These are phyloP conservation scores for Sarcomyxa edulis DNA, from an alignment of 768 basidiomycete genomes.

Conservation along the genomic window DNA sequence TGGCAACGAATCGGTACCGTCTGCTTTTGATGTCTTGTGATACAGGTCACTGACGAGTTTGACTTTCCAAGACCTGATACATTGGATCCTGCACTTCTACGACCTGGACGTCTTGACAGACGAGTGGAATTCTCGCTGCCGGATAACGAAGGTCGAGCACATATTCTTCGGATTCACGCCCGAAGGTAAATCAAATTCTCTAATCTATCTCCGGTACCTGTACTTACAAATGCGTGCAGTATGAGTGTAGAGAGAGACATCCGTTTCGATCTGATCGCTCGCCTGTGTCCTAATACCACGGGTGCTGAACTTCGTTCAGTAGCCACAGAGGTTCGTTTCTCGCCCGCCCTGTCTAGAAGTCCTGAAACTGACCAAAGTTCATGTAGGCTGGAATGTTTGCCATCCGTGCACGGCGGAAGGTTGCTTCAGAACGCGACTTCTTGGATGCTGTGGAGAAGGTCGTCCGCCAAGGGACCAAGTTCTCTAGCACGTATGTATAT, in stretches of 20 bases:
- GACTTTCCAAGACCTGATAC: conserved; percentile 82
- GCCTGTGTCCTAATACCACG: conserved; percentile 95
- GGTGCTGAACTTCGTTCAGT: conserved; percentile 98
- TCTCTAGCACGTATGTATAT: conserved; percentile 84
- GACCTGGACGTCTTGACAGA: conserved; percentile 94
- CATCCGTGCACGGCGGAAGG: conserved; percentile 92
- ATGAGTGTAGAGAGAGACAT: conserved; percentile 98
- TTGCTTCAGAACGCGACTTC: conserved; percentile 96
- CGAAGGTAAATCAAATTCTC: conserved; percentile 56
- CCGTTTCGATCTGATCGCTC: conserved; percentile 94
- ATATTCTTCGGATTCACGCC: conserved; percentile 95
- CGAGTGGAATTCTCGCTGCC: conserved; percentile 96
- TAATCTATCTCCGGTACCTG: no score
- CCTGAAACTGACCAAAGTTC: no score
- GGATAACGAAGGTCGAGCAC: conserved; percentile 92
- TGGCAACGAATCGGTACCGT: conserved; percentile 93
- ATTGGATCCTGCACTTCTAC: conserved; percentile 91
- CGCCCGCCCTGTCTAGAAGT: not conserved
- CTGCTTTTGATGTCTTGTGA: not conserved
- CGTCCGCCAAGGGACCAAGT: conserved; percentile 95
- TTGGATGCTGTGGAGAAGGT: conserved; percentile 98
- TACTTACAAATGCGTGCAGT: no score
- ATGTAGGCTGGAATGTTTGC: conserved; percentile 98
- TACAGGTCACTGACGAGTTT: conserved; percentile 6
- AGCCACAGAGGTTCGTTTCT: conserved; percentile 78